Conservation (phyloP, 176 grass and related monocot genomes). For the Cocos nucifera region DNA sequence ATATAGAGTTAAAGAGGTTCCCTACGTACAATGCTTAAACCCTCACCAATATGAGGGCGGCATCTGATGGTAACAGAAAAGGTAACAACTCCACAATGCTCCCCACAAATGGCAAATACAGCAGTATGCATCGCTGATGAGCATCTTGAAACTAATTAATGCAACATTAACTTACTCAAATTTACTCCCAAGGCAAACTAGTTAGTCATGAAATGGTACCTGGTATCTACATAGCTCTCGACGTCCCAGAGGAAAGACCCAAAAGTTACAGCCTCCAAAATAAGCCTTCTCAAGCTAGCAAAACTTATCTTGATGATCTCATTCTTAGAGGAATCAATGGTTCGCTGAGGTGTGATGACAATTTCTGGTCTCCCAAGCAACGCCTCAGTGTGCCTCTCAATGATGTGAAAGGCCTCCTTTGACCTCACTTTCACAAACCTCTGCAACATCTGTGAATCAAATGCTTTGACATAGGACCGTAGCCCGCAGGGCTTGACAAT, state of each 20-base stretch:
- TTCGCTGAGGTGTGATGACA: constrained; percentile 71
- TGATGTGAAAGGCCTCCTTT: constrained; percentile 89
- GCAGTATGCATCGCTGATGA: no score
- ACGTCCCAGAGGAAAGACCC: constrained; percentile 94
- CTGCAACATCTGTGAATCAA: constrained; percentile 85
- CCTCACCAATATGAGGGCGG: no score
- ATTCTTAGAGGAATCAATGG: constrained; percentile 87
- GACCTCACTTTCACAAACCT: constrained; percentile 73
- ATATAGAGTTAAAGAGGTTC: no score
- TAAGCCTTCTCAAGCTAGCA: constrained; percentile 60
- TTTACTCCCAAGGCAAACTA: constrained; percentile 2
- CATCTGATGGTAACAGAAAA: no score
- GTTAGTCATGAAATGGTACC: constrained; percentile 82
- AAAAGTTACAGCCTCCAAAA: constrained; percentile 91
- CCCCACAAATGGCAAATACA: no score
- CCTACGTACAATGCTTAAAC: no score
- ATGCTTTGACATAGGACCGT: constrained; percentile 86
- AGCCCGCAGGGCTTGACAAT: constrained; percentile 62
- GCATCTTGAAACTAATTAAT: no score
- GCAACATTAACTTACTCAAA: no score
- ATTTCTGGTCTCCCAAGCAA: constrained; percentile 93
- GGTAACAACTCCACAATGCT: no score
- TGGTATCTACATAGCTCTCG: constrained; percentile 82
- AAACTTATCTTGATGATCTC: constrained; percentile 85
- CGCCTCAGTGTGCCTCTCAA: constrained; percentile 90